Base-by-base conservation (phyloP, 1,139 yeast species). In the Yamadazyma triangularis region DNA sequence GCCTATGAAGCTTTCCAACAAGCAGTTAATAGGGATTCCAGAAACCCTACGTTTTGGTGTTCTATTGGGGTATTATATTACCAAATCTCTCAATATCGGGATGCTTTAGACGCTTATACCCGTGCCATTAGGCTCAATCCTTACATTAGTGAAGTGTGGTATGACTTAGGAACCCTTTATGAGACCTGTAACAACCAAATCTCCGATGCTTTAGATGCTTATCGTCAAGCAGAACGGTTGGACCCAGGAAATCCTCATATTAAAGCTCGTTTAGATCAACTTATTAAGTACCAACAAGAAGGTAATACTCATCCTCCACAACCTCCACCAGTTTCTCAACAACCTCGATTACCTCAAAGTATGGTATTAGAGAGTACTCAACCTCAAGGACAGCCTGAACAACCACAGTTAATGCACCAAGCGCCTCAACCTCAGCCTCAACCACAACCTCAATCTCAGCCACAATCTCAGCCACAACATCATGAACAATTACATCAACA, bases 41-140 rank as follows among this genome's bases (percentile, higher is more conserved):
- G 96, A 53, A 91, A 91, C 56, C 97, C 98, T 35, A 91, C 96
- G 2, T 91, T 91, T 64, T 91, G 98, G 98, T 91, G 98, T 58
- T 87, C 96, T 19, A 91, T 91, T 52, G 98, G 98, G 55, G 97
- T 91, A 8, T 70, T 91, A 39, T 91, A 91, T 63, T 91, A 89
- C 58, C 96, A 91, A 60, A 89, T 91, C 39, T 79, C 93, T 34
- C 98, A 91, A 61, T 91, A 86, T 62, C 75, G 96, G 35, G 98
- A 91, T 55, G 98, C 98, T 4, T 70, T 91, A 43, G 98, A 91
- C 56, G 98, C 98, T 11, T 91, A 91, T 61, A 88, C 97, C 6
- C 71, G 98, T 38, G 98, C 98, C 10, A 91, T 91, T 40, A 73
- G 97, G 46, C 73, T 91, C 47, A 91, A 91, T 50, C 98, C 98